Evolutionary conservation across 192 early-diverging fungal genomes (phyloP).

Genomic region (Gigaspora rosea): DNA sequence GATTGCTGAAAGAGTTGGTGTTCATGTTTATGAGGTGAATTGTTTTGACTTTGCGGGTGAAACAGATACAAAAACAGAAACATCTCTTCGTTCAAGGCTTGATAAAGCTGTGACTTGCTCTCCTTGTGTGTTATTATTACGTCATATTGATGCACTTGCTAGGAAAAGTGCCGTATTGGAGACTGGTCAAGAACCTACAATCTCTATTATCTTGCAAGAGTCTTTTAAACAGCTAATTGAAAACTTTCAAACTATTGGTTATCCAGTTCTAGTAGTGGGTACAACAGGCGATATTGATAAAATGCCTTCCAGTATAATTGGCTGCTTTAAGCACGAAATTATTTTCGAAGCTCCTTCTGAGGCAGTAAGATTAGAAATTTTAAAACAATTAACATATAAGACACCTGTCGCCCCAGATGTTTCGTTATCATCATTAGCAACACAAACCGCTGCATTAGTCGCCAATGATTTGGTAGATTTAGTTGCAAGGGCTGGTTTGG

Average conservation of each 20-base stretch:
- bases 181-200: constrained; percentile 56
- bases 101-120: constrained; percentile 74
- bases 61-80: constrained; percentile 78
- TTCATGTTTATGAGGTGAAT: constrained; percentile 78
- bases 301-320: constrained; percentile 73
- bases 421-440: constrained; percentile 69
- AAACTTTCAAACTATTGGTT: constrained; percentile 53
- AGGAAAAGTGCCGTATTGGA: constrained; percentile 59
- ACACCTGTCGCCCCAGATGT: constrained; percentile 77
- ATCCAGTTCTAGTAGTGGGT: constrained; percentile 76
- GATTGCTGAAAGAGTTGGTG: constrained; percentile 70
- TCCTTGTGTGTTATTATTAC: constrained; percentile 84
- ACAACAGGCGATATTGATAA: constrained; percentile 79
- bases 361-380: constrained; percentile 60
- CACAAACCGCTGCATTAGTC: constrained; percentile 91
- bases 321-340: constrained; percentile 81
- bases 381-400: constrained; percentile 57
- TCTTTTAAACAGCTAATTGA: constrained; percentile 54
- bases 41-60: constrained; percentile 81
- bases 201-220: constrained; percentile 60
- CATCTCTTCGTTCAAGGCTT: constrained; percentile 71
- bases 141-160: constrained; percentile 76
- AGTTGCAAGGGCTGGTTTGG: constrained; percentile 69
- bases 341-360: constrained; percentile 74
- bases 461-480: constrained; percentile 82